These are phyloP conservation scores for Hapsidospora chrysogenum DNA, from an alignment of 495 filamentous ascomycete species.

Conservation along the genomic window DNA sequence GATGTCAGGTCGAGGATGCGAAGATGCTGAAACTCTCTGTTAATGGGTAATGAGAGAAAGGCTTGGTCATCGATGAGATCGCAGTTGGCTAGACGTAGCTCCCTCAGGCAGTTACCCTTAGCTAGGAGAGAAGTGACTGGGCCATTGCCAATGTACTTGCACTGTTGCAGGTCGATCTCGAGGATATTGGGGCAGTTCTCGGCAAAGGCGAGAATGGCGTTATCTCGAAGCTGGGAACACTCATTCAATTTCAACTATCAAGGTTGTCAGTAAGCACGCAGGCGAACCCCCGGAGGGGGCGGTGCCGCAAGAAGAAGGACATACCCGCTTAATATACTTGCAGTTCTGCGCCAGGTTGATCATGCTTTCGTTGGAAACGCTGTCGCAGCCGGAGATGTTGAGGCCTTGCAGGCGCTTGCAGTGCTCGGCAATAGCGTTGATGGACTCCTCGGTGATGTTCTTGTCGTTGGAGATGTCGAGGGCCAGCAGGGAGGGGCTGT, in stretches of 20 bases:
- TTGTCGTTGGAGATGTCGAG: constrained; percentile 75
- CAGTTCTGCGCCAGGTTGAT: constrained; percentile 70
- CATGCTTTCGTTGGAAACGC: constrained; percentile 73
- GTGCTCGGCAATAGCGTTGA: constrained; percentile 63
- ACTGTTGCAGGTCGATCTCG: constrained; percentile 89
- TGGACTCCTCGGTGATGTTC: constrained; percentile 66
- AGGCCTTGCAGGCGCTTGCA: constrained; percentile 79
- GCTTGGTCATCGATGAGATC: constrained; percentile 65
- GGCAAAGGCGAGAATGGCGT: constrained; percentile 70
- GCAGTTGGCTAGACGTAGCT: constrained; percentile 76
- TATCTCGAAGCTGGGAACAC: constrained; percentile 61
- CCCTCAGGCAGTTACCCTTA: constrained; percentile 64
- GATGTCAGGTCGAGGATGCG: constrained; percentile 90
- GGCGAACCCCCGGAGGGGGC: not conserved
- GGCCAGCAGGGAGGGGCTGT: constrained; percentile 69
- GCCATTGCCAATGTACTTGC: constrained; percentile 59
- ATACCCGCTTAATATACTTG: constrained; percentile 71
- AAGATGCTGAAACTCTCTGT: constrained; percentile 61
- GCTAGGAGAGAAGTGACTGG: constrained; percentile 64
- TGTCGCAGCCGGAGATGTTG: constrained; percentile 76
- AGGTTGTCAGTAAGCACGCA: constrained; percentile 11
- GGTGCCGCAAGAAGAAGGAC: not conserved
- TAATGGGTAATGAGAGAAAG: constrained; percentile 63
- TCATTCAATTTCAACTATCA: constrained; percentile 83
- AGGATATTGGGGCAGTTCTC: constrained; percentile 77